These are phyloP conservation scores for Microsporum ferrugineum DNA, from an alignment of 2,329 filamentous ascomycete species.

Conservation along the genomic window DNA sequence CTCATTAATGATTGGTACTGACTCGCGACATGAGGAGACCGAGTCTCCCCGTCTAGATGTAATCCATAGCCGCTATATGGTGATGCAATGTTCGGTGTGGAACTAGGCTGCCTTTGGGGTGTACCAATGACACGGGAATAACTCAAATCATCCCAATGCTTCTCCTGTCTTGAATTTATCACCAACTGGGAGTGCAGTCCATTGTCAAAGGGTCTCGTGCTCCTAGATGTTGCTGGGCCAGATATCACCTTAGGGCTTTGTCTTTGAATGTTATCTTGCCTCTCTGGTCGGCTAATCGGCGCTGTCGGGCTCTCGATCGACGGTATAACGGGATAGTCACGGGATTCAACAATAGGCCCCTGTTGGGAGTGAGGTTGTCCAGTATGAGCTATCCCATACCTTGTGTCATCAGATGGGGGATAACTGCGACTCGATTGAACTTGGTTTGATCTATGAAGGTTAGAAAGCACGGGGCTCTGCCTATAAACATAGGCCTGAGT, in stretches of 20 bases:
- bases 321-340: conserved; percentile 21
- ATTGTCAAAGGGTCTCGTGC: background rate
- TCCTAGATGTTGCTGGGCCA: background rate
- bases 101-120: background rate
- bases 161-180: background rate
- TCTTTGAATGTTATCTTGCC: background rate
- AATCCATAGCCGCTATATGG: background rate
- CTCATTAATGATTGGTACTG: background rate
- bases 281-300: background rate
- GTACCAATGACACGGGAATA: background rate
- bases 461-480: background rate
- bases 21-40: background rate
- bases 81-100: background rate
- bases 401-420: background rate
- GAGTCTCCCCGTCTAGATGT: background rate
- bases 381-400: background rate
- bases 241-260: background rate
- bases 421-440: background rate
- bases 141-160: background rate
- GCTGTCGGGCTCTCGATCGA: conserved; percentile 26
- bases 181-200: background rate
- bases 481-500: conserved; percentile 6
- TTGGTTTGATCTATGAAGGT: background rate
- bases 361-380: background rate
- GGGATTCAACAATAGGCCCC: background rate